Evolutionary conservation across 2,329 filamentous ascomycete species (phyloP).

Genomic region (Geoglossum cookeanum): DNA sequence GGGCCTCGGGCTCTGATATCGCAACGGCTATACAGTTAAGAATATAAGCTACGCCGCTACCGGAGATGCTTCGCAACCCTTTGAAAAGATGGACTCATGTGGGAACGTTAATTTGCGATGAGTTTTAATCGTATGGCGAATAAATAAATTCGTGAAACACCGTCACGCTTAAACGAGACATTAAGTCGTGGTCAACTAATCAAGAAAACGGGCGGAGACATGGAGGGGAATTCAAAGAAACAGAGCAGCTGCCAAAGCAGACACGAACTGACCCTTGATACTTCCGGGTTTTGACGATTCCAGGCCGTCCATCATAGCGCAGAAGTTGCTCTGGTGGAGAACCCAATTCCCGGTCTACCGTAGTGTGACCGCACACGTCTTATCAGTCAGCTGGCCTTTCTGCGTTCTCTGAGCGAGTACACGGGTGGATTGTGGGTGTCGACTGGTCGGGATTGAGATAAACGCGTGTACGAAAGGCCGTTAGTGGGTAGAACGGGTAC

Average conservation of each 20-base stretch:
- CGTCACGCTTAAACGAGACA: background rate
- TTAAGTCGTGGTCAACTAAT: background rate
- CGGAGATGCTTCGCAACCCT: no score
- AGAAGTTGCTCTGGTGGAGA: background rate
- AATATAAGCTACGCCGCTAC: background rate
- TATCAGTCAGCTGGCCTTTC: background rate
- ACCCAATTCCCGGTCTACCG: background rate
- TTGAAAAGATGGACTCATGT: no score
- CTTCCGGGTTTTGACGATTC: background rate
- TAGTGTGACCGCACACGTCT: background rate
- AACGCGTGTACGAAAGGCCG: background rate
- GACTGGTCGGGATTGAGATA: background rate
- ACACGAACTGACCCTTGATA: background rate
- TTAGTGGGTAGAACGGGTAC: background rate
- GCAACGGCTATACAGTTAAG: constrained; percentile 10
- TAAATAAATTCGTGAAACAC: no score
- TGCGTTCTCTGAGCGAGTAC: no score
- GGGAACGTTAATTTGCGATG: no score
- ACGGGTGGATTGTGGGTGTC: background rate
- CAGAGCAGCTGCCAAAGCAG: background rate
- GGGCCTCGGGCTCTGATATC: constrained; percentile 12
- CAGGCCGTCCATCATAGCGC: background rate
- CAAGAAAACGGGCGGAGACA: background rate
- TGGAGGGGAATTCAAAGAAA: background rate
- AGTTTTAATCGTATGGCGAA: no score